Evolutionary conservation across 2,329 filamentous ascomycete species (phyloP).

Genomic region (Aspergillus sp.): DNA sequence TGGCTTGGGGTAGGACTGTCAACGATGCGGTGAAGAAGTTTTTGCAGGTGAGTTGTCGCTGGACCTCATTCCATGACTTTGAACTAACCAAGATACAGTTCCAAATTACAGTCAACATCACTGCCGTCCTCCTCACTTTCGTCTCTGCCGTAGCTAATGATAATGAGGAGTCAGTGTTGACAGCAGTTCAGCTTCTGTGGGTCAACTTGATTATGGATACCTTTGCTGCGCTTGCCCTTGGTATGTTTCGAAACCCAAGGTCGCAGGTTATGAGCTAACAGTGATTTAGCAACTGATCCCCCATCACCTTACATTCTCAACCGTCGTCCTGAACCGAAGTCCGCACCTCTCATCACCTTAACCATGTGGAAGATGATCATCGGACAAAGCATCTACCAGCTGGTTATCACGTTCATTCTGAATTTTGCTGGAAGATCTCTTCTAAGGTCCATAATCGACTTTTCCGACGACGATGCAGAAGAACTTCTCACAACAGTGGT

Average conservation of each 20-base stretch:
- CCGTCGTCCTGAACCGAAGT: constrained; percentile 50
- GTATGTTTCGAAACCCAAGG: constrained; percentile 14
- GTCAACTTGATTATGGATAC: constrained; percentile 71
- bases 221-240: constrained; percentile 63
- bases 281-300: constrained; percentile 57
- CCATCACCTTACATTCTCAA: constrained; percentile 59
- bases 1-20: constrained; percentile 77
- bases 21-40: constrained; percentile 78
- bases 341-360: constrained; percentile 45
- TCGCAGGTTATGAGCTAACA: neutral
- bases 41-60: constrained; percentile 45
- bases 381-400: constrained; percentile 44
- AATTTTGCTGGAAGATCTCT: constrained; percentile 48
- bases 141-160: constrained; percentile 60
- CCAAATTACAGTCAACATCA: constrained; percentile 62
- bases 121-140: constrained; percentile 65
- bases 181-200: constrained; percentile 67
- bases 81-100: constrained; percentile 28
- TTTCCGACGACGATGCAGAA: constrained; percentile 21
- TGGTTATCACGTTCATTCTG: constrained; percentile 42
- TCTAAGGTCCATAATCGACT: constrained; percentile 24
- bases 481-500: constrained; percentile 37
- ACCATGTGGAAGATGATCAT: constrained; percentile 51
- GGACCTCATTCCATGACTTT: neutral
- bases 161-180: constrained; percentile 60